Evolutionary conservation across 2,329 filamentous ascomycete genomes (phyloP).

Genomic region (Cladosporium sp.): DNA sequence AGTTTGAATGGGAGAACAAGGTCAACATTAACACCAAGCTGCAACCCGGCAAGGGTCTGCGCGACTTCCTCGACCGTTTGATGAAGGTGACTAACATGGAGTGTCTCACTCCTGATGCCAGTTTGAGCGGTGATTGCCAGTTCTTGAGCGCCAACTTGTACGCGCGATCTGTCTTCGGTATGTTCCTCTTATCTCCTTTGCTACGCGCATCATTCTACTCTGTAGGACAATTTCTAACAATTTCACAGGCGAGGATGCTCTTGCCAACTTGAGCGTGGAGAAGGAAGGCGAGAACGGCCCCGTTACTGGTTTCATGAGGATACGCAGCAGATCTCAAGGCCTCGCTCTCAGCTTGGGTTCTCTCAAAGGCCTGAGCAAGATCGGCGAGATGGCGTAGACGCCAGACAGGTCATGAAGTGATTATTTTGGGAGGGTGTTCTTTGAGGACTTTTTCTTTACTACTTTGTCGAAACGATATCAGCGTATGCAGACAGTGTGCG

Average conservation of each 20-base stretch:
- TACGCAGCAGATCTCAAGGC: conserved; percentile 94
- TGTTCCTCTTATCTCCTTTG: conserved; percentile 38
- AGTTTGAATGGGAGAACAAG: conserved; percentile 99
- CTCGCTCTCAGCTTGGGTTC: conserved; percentile 89
- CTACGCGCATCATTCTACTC: too few species aligned
- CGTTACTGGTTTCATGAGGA: conserved; percentile 94
- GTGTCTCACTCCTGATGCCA: conserved; percentile 92
- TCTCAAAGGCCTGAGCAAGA: conserved; percentile 87
- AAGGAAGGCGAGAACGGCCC: conserved; percentile 93
- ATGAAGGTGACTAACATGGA: conserved; percentile 99
- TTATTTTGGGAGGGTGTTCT: too few species aligned
- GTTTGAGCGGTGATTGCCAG: conserved; percentile 93
- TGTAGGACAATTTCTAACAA: conserved; percentile 18
- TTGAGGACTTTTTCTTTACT: neutral
- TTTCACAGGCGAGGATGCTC: conserved; percentile 81
- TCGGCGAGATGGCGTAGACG: conserved; percentile 27
- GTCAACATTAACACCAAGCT: conserved; percentile 97
- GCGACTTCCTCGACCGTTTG: conserved; percentile 86
- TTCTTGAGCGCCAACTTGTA: conserved; percentile 97
- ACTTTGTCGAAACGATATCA: too few species aligned
- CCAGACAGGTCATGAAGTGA: neutral
- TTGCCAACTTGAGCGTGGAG: conserved; percentile 96
- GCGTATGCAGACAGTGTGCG: too few species aligned
- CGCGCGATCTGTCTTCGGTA: conserved; percentile 95
- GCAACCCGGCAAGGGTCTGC: conserved; percentile 67